Base-by-base conservation (phyloP, 495 filamentous ascomycete genomes). In the Aspergillus ostianus region DNA sequence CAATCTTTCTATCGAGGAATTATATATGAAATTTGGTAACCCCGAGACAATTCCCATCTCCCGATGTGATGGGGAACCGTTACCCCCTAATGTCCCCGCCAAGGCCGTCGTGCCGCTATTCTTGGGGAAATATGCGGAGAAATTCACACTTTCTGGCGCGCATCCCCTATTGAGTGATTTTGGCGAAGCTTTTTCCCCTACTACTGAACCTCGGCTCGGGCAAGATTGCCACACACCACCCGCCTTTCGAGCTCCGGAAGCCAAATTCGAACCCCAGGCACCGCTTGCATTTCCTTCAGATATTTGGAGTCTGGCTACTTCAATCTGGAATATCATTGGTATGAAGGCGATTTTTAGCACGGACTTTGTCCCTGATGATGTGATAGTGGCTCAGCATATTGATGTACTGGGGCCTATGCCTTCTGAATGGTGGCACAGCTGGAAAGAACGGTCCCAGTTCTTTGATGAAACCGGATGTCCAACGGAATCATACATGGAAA, bases 321-420 rank as follows among this genome's bases (percentile, higher is more conserved):
- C 67, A 21, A 73, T 73, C 27, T 76, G 71, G 72, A 73, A 76
- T 45, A 75, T 78, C 45, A 36, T 74, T 1, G 69, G 70, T 17
- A 73, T 76, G 68, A 68, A 70, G 52, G 48, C 72, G 0, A 66
- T 73, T 15, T 72, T 75, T 44, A 71, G 64, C 61, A 66, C 27
- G 9, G 67, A 74, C 2, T 73, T 56, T 47, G 59, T 59, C 1
- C 15, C 50, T 27, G 66, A 51, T 12, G 72, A 71, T 60, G 64
- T 74, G 17, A 56, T 75, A 27, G 36, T 63, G 2, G 54, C 61
- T 18, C 64, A 73, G 48, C 64, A 74, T 18, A 53, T 72, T 20
- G 68, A 77, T 56, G 63, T 72, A 12, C 64, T 73, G 3, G 72
- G 74, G 15, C 56, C 59, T 32, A 69, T 75, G 64, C 68, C 72